phyloP scores from a whole-genome alignment of 192 early-diverging fungal species.

The Mortierella hygrophila region DNA sequence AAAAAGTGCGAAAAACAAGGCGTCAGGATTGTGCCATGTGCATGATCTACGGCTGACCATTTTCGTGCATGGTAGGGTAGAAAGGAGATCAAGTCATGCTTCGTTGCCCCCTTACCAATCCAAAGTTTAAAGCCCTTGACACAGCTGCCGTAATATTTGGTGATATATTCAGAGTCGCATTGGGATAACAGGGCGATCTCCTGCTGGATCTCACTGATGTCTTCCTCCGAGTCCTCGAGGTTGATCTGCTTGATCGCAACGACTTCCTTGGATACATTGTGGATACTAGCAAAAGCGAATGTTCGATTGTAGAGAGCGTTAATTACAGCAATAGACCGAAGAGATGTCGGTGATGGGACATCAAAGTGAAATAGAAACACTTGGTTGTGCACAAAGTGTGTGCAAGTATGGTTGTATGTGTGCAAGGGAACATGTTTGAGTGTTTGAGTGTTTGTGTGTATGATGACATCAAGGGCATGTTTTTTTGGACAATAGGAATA shows the following conservation, averaged over 20 bases:
- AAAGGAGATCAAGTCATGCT: slow-evolving; percentile 3
- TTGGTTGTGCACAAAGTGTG: background rate
- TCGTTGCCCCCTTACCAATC: slow-evolving; percentile 58
- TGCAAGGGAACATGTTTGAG: background rate
- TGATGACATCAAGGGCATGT: background rate
- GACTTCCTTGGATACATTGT: slow-evolving; percentile 60
- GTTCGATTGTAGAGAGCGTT: background rate
- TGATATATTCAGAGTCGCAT: slow-evolving; percentile 63
- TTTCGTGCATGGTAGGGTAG: background rate
- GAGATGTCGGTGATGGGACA: background rate
- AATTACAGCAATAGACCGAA: background rate
- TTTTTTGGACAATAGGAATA: slow-evolving; percentile 25
- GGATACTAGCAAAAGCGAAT: slow-evolving; percentile 41
- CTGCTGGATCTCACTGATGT: slow-evolving; percentile 67
- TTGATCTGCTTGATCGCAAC: slow-evolving; percentile 67
- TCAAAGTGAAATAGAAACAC: background rate
- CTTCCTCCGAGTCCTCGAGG: slow-evolving; percentile 64
- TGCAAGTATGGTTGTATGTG: background rate
- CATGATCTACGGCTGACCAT: background rate
- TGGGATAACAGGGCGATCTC: slow-evolving; percentile 64
- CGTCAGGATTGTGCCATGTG: background rate
- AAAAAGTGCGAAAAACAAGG: background rate
- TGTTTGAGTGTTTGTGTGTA: background rate
- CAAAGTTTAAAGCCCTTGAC: slow-evolving; percentile 65
- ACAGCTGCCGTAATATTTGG: slow-evolving; percentile 62